Conservation (phyloP, 768 basidiomycete species). For the Exidia glandulosa region DNA sequence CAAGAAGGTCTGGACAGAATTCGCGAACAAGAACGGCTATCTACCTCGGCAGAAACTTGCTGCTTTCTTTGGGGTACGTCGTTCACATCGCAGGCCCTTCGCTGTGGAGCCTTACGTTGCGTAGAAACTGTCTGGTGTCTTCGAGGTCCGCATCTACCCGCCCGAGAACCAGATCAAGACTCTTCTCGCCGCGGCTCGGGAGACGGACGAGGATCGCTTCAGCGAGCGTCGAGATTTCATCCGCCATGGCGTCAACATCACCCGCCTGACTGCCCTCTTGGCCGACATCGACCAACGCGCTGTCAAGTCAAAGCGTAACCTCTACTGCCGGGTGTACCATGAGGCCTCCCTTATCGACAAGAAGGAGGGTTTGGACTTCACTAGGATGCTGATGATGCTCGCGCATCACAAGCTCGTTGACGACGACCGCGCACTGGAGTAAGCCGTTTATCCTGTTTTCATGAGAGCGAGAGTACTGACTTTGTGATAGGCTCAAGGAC, state of each 20-base stretch:
- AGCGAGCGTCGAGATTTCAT: constrained; percentile 20
- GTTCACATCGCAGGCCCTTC: constrained; percentile 19
- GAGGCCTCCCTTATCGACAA: constrained; percentile 72
- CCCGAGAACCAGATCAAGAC: constrained; percentile 48
- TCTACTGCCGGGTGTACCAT: constrained; percentile 72
- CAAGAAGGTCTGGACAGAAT: constrained; percentile 90
- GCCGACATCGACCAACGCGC: constrained; percentile 50
- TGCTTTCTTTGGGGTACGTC: constrained; percentile 75
- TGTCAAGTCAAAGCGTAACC: constrained; percentile 53
- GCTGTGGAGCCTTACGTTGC: neutral
- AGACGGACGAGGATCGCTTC: constrained; percentile 21
- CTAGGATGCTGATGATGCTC: constrained; percentile 74
- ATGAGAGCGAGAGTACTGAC: constrained; percentile 3
- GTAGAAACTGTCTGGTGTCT: constrained; percentile 74
- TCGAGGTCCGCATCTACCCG: constrained; percentile 82
- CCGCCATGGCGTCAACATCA: constrained; percentile 48
- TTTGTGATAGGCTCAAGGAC: constrained; percentile 59
- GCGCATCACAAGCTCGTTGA: constrained; percentile 89
- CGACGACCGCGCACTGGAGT: constrained; percentile 83
- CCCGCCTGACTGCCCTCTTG: constrained; percentile 47
- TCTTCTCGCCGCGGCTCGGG: constrained; percentile 43
- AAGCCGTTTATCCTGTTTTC: constrained; percentile 16
- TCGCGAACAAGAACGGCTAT: constrained; percentile 71
- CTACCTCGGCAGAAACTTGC: constrained; percentile 61
- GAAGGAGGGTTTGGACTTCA: constrained; percentile 80